Evolutionary conservation across 129 eudicot species (phyloP), one percentile per base, ranked within the genome.

Genomic region (Flaveria trinervia): DNA sequence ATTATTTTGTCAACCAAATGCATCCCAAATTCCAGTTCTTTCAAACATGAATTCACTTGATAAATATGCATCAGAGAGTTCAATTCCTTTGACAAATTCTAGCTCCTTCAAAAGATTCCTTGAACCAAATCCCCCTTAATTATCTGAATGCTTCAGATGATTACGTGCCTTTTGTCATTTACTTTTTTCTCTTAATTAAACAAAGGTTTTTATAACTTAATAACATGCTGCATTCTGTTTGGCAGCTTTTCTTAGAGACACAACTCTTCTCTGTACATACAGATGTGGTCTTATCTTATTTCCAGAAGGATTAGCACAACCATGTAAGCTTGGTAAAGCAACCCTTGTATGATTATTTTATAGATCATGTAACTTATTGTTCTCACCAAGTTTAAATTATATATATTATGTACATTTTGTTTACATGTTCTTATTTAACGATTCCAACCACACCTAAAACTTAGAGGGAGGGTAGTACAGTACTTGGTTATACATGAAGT

Each of bases 191-290:
- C 9, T 17, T 52, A 52, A 23, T 71, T 41, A 52, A 70, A 9
- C 18, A 4, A 79, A 64, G 22, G 22, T 1, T 72, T 66, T 66
- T 1, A 22, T 4, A 65, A 10, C 82, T 73, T 70, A 50, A 83
- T 76, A 80, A 73, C 54, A 80, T 68, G 20, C 13, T 75, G 80
- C 75, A 56, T 33, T 68, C 55, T 68, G 44, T 71, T 44, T 77
- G 49, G 79, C 92, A 93, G 98, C 87, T 80, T 64, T 94, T 94
- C 71, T 83, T 86, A 72, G 98, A 94, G 83, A 94, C 98, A 15
- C 98, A 94, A 78, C 93, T 94, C 85, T 94, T 94, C 90, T 91
- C 98, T 69, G 98, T 91, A 80, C 98, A 94, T 87, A 94, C 98
- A 44, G 98, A 94, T 87, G 84, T 94, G 73, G 93, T 89, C 28